Percentiles rank a stretch among this genome's conserved stretches.
These are phyloP conservation scores for Penicillium parvum DNA, from an alignment of 495 filamentous ascomycete genomes.

Conservation along the genomic window DNA sequence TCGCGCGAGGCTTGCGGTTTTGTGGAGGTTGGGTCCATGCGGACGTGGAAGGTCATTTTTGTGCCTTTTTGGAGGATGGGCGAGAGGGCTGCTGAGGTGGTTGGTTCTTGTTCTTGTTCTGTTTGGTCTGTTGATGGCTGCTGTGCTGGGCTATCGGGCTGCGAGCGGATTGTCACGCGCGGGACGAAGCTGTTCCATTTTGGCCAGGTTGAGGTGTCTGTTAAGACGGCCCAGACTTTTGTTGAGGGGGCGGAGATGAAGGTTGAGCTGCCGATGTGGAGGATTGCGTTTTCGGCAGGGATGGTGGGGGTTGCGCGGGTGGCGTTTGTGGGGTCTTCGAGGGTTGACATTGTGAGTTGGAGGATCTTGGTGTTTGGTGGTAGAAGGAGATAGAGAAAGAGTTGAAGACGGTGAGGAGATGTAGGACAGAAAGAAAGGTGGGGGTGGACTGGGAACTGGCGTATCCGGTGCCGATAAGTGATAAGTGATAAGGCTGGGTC, in stretches of 20 bases:
- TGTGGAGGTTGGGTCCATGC: constrained; percentile 35
- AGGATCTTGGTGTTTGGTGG: neutral
- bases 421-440: no score
- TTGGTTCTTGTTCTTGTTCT: no score
- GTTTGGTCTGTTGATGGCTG: no score
- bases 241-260: constrained; percentile 30
- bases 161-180: constrained; percentile 36
- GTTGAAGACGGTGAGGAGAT: neutral
- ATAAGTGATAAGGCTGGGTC: no score
- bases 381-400: neutral
- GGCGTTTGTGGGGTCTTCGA: constrained; percentile 20
- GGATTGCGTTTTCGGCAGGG: constrained; percentile 22
- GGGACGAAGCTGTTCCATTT: constrained; percentile 44
- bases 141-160: constrained; percentile 16
- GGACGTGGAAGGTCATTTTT: constrained; percentile 38
- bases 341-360: constrained; percentile 11
- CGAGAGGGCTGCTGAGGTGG: constrained; percentile 11
- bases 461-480: no score
- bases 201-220: constrained; percentile 41
- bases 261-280: constrained; percentile 33
- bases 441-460: no score
- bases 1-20: constrained; percentile 27
- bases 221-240: constrained; percentile 34
- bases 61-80: constrained; percentile 34
- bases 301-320: constrained; percentile 34